Evolutionary conservation across 1,284 basidiomycete species (phyloP), one percentile per base, ranked within the genome.

Genomic region (Lentinula novae-zelandiae): DNA sequence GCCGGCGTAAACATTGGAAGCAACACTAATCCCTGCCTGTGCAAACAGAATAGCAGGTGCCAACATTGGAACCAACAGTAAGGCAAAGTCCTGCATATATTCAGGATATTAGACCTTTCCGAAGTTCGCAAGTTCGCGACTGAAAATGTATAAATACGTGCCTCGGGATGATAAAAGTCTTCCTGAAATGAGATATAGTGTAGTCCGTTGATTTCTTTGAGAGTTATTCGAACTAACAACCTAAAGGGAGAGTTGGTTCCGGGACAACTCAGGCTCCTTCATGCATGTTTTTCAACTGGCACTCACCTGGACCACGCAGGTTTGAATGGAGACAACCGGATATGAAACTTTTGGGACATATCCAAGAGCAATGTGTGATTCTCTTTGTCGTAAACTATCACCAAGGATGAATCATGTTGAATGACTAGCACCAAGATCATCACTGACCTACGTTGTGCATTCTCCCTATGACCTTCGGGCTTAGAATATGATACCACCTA

Each of bases 101-200:
- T 6, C 5, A 46, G 53, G 52, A 34, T 34, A 53, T 22, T 20
- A n/a, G 10, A 33, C 38, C 13, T 27, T n/a, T 27, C 3, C 3
- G 3, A 27, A 27, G 40, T 39, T 59, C 40, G 7, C 59, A 15
- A 52, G 39, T 22, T 44, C 15, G 42, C 15, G 7, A 44, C n/a
- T 4, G 27, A 22, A 48, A 2, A 27, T 27, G 3, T 9, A 40
- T 34, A 39, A 38, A 20, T 27, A 72, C 73, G 36, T 64, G 84
- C 85, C 60, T 84, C 82, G 0, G 83, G 78, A 65, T 86, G 83
- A 68, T 84, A 87, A 65, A 83, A 85, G 66, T 87, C 83, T 65
- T 86, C 84, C 64, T 87, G 84, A 57, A 74, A 72, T 1, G 75
- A 68, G 58, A 87, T 86, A 60, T 82, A 78, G 67, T 78, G 78